Evolutionary conservation across 306 rosid species (phyloP), one percentile per base, ranked within the genome.

Genomic region (Gillenia trifoliata): DNA sequence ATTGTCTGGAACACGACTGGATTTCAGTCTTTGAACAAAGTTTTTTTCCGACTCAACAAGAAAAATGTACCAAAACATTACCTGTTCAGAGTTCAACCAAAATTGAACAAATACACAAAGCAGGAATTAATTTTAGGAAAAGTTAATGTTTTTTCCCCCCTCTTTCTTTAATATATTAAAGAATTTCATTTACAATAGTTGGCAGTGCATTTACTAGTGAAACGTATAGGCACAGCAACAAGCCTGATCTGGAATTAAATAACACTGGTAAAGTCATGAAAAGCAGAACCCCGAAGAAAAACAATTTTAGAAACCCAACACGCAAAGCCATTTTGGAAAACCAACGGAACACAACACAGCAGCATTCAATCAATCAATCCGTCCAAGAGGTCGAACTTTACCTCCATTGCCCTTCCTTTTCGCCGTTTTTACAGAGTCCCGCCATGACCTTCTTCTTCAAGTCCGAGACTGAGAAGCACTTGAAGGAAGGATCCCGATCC

Each of bases 341-440:
- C 60, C 62, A 61, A 62, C 55, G 76, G 67, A 36, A 25, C 40
- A 54, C 5, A 22, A 15, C 56, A 49, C n/a, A 50, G 6, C 55
- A 49, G 55, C 40, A 36, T 6, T 34, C 38, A 6, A 34, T 6
- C 38, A 34, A 31, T 34, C 38, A 34, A 34, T 38, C 41, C 6
- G 9, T 47, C 52, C 52, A 4, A 33, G 4, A 10, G 28, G 3
- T 30, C 5, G 0, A 2, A 29, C 4, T 9, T 83, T 84, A 95
- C 99, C 98, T 95, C 99, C 99, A 95, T 72, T 89, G 99, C 84
- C 97, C 98, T 84, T 95, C 92, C 62, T 90, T 88, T 22, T 88
- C 88, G 80, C 89, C 72, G 36, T 81, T 92, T 88, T 88, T 95
- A 83, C 87, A 74, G 1, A 95, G 86, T 0, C 98, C 93, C 15